phyloP scores from a whole-genome alignment of 345 rosid genomes.

The Populus tremula region DNA sequence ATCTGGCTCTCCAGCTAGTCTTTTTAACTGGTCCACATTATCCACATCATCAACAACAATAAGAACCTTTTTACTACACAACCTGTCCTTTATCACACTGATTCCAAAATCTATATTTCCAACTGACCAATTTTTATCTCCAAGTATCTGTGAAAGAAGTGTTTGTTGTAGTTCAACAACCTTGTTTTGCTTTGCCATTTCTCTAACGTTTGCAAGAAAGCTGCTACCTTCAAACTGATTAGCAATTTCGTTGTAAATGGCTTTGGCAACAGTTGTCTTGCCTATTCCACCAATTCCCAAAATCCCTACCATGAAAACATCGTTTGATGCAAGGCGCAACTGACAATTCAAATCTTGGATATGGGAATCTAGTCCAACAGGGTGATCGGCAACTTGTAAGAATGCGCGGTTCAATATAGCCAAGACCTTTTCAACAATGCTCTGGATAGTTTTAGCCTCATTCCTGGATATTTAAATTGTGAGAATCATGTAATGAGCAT shows the following conservation, averaged over 20 bases:
- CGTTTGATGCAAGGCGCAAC: not conserved
- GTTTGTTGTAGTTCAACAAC: not conserved
- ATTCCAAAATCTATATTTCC: not conserved
- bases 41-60: constrained; percentile 18
- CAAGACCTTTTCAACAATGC: constrained; percentile 14
- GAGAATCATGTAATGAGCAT: no score
- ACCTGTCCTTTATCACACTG: not conserved
- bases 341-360: not conserved
- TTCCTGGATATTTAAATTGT: constrained; percentile 1
- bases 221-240: constrained; percentile 5
- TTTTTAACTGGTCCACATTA: not conserved
- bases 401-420: not conserved
- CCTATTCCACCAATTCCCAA: constrained; percentile 28
- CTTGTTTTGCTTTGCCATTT: constrained; percentile 1
- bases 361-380: constrained; percentile 17
- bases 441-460: constrained; percentile 15
- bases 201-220: constrained; percentile 17
- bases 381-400: not conserved
- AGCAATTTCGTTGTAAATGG: not conserved
- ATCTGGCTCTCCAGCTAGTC: not conserved
- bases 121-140: not conserved
- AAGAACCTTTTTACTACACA: constrained; percentile 5
- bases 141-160: constrained; percentile 5
- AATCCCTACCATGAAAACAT: constrained; percentile 13
- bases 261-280: constrained; percentile 15